Evolutionary conservation across 1,139 yeast species (phyloP), one percentile per base, ranked within the genome.

Genomic region (Yamadazyma atlantica): DNA sequence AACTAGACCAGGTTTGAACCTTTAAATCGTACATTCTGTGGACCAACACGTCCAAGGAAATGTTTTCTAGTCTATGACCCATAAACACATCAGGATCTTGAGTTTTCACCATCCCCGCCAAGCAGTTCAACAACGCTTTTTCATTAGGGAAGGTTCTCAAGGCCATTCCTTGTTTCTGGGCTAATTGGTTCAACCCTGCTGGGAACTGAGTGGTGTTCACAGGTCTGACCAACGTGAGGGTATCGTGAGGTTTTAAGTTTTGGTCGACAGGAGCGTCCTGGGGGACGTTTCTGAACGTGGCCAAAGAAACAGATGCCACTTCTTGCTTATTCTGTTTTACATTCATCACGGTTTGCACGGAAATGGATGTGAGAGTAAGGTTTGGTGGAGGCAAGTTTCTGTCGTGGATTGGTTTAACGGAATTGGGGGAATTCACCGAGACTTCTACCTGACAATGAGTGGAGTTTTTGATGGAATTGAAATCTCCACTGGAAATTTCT

Each of bases 11-110:
- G 2, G 83, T 80, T 2, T 78, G 66, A 14, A 86, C 82, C 39
- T 79, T 75, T 42, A 82, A 68, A 44, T 85, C 95, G 52, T 79
- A 73, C 80, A 90, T 78, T 49, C 98, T 74, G 50, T 87, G 95
- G 29, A 87, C 76, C 45, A 94, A 64, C 16, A 90, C 85, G 55
- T 87, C 95, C 36, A 90, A 62, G 8, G 90, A 82, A 14, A 86
- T 75, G 46, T 78, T 80, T 48, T 92, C 96, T 43, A 92, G 66
- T 46, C 85, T 74, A 57, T 94, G 97, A 13, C 98, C 98, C 32
- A 92, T 59, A 41, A 88, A 76, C 1, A 90, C 84, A 64, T 94
- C 99, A 0, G 98, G 97, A 59, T 94, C 98, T 22, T 76, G 66
- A 24, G 69, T 67, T 48, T 83, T 85, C 38, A 92, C 64, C 54